Conservation (phyloP, 1,139 yeast genomes). For the Pneumocystis wakefieldiae region DNA sequence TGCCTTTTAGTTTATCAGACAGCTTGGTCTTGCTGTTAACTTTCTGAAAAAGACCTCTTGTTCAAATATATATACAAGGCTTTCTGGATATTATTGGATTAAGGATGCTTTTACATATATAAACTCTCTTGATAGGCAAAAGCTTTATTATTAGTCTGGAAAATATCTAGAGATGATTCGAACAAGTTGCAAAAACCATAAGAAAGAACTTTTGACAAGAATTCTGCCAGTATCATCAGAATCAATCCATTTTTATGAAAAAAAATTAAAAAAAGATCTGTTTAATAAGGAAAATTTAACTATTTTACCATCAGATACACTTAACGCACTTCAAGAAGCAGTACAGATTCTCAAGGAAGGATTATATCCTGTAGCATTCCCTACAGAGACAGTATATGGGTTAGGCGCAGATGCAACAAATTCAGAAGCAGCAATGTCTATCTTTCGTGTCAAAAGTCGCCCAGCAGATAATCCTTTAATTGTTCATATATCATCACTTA, state of each 20-base stretch:
- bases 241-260: neutral
- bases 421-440: constrained; percentile 57
- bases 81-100: no score
- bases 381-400: constrained; percentile 95
- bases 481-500: constrained; percentile 67
- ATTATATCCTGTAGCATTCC: constrained; percentile 62
- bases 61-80: no score
- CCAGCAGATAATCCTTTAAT: constrained; percentile 93
- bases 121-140: no score
- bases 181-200: neutral
- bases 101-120: no score
- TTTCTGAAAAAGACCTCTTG: no score
- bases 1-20: no score
- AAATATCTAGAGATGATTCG: neutral
- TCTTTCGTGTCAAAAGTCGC: constrained; percentile 75
- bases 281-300: neutral
- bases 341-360: constrained; percentile 34
- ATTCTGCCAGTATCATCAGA: neutral
- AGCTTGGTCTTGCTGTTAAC: no score
- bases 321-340: constrained; percentile 39
- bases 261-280: neutral
- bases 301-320: constrained; percentile 27
- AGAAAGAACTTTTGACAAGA: neutral
- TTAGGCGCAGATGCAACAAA: constrained; percentile 74
- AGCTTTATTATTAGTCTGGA: neutral